phyloP scores from a whole-genome alignment of 2,329 filamentous ascomycete genomes.

The Lasiodiplodia citricola region DNA sequence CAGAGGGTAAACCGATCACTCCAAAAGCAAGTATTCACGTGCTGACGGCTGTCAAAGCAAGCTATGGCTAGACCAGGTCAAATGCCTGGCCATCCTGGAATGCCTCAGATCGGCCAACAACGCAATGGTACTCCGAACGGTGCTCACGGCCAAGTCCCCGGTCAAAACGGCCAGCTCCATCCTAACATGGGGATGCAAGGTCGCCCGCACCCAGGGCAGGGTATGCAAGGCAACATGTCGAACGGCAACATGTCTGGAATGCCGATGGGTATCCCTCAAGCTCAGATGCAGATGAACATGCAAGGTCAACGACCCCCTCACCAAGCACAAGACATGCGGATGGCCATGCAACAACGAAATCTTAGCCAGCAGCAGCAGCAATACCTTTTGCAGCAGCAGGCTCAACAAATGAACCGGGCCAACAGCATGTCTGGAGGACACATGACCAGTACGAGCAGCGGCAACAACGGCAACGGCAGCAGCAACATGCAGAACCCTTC shows the following conservation, averaged over 20 bases:
- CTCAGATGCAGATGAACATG: constrained; percentile 68
- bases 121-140: constrained; percentile 48
- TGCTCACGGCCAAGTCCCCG: constrained; percentile 37
- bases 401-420: constrained; percentile 24
- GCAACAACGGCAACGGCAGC: background rate
- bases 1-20: constrained; percentile 51
- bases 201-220: constrained; percentile 43
- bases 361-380: constrained; percentile 37
- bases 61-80: constrained; percentile 42
- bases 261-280: constrained; percentile 67
- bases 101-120: constrained; percentile 45
- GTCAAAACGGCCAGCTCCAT: constrained; percentile 36
- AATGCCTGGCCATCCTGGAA: constrained; percentile 24
- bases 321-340: constrained; percentile 43
- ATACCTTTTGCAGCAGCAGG: constrained; percentile 28
- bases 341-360: constrained; percentile 40
- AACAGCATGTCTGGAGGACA: constrained; percentile 17
- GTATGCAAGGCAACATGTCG: constrained; percentile 54
- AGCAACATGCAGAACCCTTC: constrained; percentile 18
- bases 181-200: constrained; percentile 38
- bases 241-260: constrained; percentile 56
- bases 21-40: background rate
- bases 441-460: background rate
- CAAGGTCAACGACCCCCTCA: constrained; percentile 60
- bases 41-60: constrained; percentile 10